Conservation (phyloP, 305 asterid genomes). For the Fraxinus velutina region DNA sequence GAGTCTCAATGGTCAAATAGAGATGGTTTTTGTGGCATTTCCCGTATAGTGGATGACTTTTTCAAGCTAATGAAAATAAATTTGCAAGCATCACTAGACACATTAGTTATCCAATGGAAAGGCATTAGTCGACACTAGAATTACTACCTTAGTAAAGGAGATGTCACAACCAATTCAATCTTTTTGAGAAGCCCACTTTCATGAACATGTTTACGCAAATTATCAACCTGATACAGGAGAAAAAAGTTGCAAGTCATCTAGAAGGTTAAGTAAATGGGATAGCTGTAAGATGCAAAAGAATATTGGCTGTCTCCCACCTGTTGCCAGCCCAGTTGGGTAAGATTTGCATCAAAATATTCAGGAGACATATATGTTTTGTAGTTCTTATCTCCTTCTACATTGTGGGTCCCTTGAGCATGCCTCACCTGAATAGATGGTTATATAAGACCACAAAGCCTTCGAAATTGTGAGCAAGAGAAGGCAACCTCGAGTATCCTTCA, state of each 20-base stretch:
- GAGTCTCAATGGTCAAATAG: background rate
- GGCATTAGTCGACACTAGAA: background rate
- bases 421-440: slow-evolving; percentile 65
- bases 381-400: slow-evolving; percentile 77
- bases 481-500: slow-evolving; percentile 38
- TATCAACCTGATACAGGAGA: slow-evolving; percentile 64
- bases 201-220: slow-evolving; percentile 76
- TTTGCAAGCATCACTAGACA: background rate
- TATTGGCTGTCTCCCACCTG: slow-evolving; percentile 47
- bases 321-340: slow-evolving; percentile 85
- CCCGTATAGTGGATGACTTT: background rate
- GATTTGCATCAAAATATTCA: slow-evolving; percentile 77
- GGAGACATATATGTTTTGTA: slow-evolving; percentile 68
- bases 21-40: background rate
- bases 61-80: slow-evolving; percentile 1
- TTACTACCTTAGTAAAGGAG: slow-evolving; percentile 76
- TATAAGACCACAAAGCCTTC: slow-evolving; percentile 42
- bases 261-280: background rate
- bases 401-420: slow-evolving; percentile 91
- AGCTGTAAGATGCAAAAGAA: slow-evolving; percentile 8
- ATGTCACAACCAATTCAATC: slow-evolving; percentile 74
- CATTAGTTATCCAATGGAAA: background rate
- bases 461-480: slow-evolving; percentile 38
- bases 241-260: slow-evolving; percentile 20
- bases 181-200: slow-evolving; percentile 66